Conservation (phyloP, 2,329 filamentous ascomycete genomes). For the Diaporthe helianthi region DNA sequence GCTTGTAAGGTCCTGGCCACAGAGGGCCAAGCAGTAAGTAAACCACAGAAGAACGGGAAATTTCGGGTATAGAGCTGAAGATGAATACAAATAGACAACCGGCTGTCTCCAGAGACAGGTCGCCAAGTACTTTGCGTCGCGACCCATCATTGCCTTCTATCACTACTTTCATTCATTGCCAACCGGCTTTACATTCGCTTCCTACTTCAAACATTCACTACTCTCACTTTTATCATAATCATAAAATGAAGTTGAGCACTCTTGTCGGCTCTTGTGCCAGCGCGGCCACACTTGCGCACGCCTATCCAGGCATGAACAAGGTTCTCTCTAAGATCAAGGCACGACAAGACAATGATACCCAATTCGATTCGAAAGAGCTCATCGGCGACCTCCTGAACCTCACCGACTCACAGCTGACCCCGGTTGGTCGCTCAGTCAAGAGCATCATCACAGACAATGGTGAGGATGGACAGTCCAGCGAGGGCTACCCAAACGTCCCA, state of each 20-base stretch:
- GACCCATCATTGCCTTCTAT: background rate
- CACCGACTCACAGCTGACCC: conserved; percentile 42
- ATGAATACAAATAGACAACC: background rate
- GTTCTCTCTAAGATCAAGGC: conserved; percentile 35
- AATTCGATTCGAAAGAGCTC: conserved; percentile 47
- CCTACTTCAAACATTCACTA: background rate
- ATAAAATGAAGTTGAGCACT: background rate
- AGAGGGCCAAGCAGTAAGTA: background rate
- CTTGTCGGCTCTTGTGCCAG: background rate
- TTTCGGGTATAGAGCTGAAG: background rate
- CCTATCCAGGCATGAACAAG: conserved; percentile 39
- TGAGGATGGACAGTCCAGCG: conserved; percentile 29
- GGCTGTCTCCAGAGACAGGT: background rate
- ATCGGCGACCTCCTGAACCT: conserved; percentile 50
- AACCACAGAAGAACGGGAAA: background rate
- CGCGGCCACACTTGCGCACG: background rate
- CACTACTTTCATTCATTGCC: background rate
- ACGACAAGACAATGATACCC: conserved; percentile 39
- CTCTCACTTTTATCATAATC: background rate
- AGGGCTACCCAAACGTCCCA: conserved; percentile 3
- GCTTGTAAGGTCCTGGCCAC: background rate
- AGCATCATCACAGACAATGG: conserved; percentile 44
- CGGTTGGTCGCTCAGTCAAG: conserved; percentile 47
- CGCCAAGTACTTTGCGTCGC: background rate
- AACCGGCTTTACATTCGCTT: conserved; percentile 2